These are phyloP conservation scores for Phytophthora vignae DNA, from an alignment of 352 stramenopile species.

Conservation along the genomic window DNA sequence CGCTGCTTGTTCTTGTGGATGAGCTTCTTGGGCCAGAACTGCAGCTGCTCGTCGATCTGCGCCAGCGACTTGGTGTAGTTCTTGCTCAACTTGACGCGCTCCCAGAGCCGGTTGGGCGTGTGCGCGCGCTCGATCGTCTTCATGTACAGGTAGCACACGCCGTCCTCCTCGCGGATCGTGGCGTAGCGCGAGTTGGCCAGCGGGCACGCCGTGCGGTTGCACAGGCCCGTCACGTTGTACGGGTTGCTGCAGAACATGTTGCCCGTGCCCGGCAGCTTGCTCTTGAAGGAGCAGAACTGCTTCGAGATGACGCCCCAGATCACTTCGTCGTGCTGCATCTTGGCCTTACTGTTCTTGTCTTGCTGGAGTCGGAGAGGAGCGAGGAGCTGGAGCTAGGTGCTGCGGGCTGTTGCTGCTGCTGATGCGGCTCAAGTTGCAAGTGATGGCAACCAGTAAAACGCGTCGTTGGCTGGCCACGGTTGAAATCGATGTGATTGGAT, in stretches of 20 bases:
- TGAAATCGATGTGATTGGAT: slow-evolving; percentile 7
- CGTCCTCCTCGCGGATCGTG: slow-evolving; percentile 98
- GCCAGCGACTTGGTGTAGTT: slow-evolving; percentile 98
- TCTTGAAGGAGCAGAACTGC: slow-evolving; percentile 99
- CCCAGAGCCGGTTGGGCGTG: slow-evolving; percentile 98
- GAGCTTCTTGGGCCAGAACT: slow-evolving; percentile 98
- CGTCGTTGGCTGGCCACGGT: slow-evolving; percentile 5
- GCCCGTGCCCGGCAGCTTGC: slow-evolving; percentile 90
- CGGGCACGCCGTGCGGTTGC: slow-evolving; percentile 96
- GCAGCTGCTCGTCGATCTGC: slow-evolving; percentile 96
- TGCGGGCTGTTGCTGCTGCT: not conserved
- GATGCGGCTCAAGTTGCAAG: slow-evolving; percentile 29
- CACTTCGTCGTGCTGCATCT: slow-evolving; percentile 98
- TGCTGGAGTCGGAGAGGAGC: too few relatives aligned
- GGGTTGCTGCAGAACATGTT: slow-evolving; percentile 98
- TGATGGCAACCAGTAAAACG: slow-evolving; percentile 41
- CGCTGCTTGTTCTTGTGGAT: slow-evolving; percentile 99
- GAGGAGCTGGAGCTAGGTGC: not conserved
- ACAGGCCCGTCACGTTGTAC: slow-evolving; percentile 98
- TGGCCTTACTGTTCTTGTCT: not conserved
- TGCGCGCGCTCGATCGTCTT: slow-evolving; percentile 99
- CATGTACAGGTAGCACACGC: slow-evolving; percentile 96
- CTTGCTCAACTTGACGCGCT: slow-evolving; percentile 97
- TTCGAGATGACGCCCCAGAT: slow-evolving; percentile 99
- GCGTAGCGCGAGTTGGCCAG: slow-evolving; percentile 98